Evolutionary conservation across 306 rosid species (phyloP).

Genomic region (Cucumis sativus): DNA sequence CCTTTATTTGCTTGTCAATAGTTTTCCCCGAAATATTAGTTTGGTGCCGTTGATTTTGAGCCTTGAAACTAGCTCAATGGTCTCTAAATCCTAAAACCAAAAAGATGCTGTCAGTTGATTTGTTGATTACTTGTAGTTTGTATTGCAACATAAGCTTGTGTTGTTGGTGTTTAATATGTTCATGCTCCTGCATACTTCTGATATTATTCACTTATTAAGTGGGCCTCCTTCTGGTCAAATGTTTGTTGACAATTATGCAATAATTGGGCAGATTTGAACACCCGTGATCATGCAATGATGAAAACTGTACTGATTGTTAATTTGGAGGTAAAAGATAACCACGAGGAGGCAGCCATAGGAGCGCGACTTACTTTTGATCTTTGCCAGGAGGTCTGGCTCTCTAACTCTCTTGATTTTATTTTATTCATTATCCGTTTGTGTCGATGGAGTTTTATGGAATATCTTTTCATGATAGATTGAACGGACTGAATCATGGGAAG

Average conservation of each 20-base stretch:
- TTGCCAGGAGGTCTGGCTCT: conserved; percentile 65
- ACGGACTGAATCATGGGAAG: conserved; percentile 82
- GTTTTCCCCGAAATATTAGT: no score
- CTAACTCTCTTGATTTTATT: conserved; percentile 2
- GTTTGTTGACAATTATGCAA: background rate
- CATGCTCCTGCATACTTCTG: background rate
- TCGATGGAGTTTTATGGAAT: background rate
- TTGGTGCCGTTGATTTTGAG: no score
- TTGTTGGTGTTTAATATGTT: background rate
- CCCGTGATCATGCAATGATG: conserved; percentile 52
- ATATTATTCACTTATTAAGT: background rate
- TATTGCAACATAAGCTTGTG: background rate
- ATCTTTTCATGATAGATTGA: conserved; percentile 37
- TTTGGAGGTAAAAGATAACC: conserved; percentile 98
- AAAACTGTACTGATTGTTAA: conserved; percentile 66
- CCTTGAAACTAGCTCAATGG: no score
- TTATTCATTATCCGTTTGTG: background rate
- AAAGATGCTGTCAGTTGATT: no score
- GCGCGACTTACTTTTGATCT: conserved; percentile 69
- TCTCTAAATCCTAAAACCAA: no score
- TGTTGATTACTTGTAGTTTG: no score
- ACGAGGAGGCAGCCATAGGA: conserved; percentile 88
- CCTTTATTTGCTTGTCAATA: no score
- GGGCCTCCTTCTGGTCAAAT: background rate
- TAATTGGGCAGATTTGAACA: conserved; percentile 59